These are phyloP conservation scores for Orobanche coerulescens DNA, from an alignment of 257 asterid genomes.

Conservation along the genomic window DNA sequence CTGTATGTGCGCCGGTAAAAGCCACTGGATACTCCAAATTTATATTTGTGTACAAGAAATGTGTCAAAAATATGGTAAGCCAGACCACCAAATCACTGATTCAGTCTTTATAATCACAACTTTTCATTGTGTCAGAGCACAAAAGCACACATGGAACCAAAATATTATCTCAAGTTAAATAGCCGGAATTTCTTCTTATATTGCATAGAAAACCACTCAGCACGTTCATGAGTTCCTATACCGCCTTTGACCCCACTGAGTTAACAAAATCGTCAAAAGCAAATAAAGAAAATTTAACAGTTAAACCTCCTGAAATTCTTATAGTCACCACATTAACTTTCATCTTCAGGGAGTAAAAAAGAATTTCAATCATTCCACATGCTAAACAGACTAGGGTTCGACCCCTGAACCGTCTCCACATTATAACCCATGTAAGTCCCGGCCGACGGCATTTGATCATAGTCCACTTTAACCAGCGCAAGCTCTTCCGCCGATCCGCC, in stretches of 20 bases:
- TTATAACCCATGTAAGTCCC: conserved; percentile 53
- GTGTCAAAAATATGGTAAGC: too few species aligned
- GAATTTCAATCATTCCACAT: conserved; percentile 63
- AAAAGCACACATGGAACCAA: background rate
- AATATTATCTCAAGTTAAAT: too few species aligned
- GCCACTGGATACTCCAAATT: too few species aligned
- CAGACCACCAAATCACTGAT: too few species aligned
- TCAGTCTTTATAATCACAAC: too few species aligned
- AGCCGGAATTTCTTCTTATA: background rate
- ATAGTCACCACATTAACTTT: background rate
- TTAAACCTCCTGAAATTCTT: background rate
- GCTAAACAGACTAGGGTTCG: conserved; percentile 44
- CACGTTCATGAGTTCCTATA: background rate
- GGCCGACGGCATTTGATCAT: conserved; percentile 43
- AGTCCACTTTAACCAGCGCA: conserved; percentile 64
- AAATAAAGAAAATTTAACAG: background rate
- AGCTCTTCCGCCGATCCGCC: conserved; percentile 41
- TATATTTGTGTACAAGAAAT: too few species aligned
- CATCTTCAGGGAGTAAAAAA: background rate
- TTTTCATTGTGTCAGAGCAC: background rate
- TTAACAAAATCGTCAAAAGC: conserved; percentile 7
- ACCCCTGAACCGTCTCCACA: conserved; percentile 48
- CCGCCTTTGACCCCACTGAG: background rate
- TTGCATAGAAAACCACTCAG: conserved; percentile 5
- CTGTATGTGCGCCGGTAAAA: too few species aligned